Conservation (phyloP, 2,329 filamentous ascomycete genomes). For the Hypoxylon sp. region DNA sequence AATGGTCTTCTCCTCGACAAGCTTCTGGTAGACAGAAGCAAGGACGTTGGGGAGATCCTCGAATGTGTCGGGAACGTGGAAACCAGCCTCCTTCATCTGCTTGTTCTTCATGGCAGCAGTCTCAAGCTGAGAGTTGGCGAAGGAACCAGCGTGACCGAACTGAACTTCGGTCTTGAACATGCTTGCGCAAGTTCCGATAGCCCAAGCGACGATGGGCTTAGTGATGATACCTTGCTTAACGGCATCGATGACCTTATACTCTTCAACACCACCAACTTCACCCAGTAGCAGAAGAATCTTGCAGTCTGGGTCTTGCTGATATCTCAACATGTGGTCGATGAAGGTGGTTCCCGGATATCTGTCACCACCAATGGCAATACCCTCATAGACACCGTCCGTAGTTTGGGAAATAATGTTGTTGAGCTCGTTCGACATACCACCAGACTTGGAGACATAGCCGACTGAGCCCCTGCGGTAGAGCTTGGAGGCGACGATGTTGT, state of each 20-base stretch:
- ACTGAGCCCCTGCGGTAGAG: conserved; percentile 99
- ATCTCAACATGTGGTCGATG: conserved; percentile 97
- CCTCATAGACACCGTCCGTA: conserved; percentile 98
- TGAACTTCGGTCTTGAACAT: conserved; percentile 99
- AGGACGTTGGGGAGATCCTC: conserved; percentile 90
- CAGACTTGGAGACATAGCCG: conserved; percentile 99
- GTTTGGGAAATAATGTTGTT: conserved; percentile 99
- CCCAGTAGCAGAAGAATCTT: conserved; percentile 97
- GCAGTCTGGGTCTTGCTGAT: conserved; percentile 96
- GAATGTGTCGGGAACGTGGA: conserved; percentile 95
- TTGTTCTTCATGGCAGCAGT: conserved; percentile 97
- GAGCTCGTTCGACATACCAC: conserved; percentile 99
- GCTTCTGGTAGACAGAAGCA: conserved; percentile 86
- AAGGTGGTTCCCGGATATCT: conserved; percentile 99
- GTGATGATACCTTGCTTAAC: conserved; percentile 95
- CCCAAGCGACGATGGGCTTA: conserved; percentile 99
- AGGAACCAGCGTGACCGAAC: conserved; percentile 98
- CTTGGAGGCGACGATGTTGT: conserved; percentile 99
- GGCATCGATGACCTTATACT: conserved; percentile 99
- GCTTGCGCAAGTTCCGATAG: conserved; percentile 98
- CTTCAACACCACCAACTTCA: conserved; percentile 99
- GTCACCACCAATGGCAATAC: conserved; percentile 99
- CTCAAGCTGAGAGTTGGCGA: conserved; percentile 99
- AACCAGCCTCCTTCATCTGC: conserved; percentile 93
- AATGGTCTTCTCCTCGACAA: conserved; percentile 88